Conservation (phyloP, 768 basidiomycete genomes). For the Psilocybe subaeruginosa region DNA sequence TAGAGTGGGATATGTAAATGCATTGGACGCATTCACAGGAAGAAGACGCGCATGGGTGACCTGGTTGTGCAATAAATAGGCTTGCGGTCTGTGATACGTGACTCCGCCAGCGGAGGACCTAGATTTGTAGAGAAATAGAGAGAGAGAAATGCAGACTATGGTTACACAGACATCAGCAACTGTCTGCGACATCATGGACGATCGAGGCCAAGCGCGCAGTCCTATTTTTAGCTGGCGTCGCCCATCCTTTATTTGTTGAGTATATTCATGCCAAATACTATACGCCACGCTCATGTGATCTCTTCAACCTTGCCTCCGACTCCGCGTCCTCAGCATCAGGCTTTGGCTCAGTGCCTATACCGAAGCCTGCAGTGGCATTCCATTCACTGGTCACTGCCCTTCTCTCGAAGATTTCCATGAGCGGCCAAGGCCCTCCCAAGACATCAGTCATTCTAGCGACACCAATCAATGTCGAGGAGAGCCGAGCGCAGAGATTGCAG, state of each 20-base stretch:
- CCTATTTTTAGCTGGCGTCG: constrained; percentile 1
- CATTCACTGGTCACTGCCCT: background rate
- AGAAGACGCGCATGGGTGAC: constrained; percentile 58
- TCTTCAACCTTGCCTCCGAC: background rate
- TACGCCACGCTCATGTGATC: background rate
- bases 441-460: constrained; percentile 25
- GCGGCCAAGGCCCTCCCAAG: constrained; percentile 20
- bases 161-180: constrained; percentile 14
- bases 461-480: constrained; percentile 52
- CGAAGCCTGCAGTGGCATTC: background rate
- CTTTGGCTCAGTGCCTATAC: background rate
- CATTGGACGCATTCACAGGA: constrained; percentile 48
- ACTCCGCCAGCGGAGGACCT: constrained; percentile 7
- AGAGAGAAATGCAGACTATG: constrained; percentile 15
- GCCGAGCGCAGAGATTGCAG: constrained; percentile 60
- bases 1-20: constrained; percentile 64
- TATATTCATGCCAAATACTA: constrained; percentile 4
- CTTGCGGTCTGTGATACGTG: constrained; percentile 14
- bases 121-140: constrained; percentile 14
- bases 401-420: background rate
- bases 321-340: too few relatives aligned
- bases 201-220: constrained; percentile 7
- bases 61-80: constrained; percentile 52
- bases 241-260: constrained; percentile 1
- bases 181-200: constrained; percentile 10